Conservation (phyloP, 2,329 filamentous ascomycete species). For the Metarhizium rileyi region DNA sequence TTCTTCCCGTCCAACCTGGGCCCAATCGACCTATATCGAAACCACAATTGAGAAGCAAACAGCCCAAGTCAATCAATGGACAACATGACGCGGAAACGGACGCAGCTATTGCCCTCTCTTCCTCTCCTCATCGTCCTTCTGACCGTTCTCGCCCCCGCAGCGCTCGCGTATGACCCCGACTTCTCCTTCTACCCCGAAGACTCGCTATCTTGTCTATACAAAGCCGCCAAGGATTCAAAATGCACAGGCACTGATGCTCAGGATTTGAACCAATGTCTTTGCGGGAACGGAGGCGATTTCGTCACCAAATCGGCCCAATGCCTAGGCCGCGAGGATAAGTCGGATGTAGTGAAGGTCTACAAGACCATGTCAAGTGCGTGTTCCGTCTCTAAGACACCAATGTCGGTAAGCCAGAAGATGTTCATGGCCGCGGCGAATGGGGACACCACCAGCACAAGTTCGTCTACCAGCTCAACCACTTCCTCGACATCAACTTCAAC, state of each 20-base stretch:
- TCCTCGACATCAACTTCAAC: no score
- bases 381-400: conserved; percentile 30
- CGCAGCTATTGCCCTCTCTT: conserved; percentile 14
- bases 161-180: conserved; percentile 18
- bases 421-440: conserved; percentile 24
- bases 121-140: conserved; percentile 20
- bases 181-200: conserved; percentile 24
- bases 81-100: conserved; percentile 18
- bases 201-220: conserved; percentile 30
- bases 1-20: background rate
- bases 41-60: background rate
- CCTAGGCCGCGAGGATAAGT: conserved; percentile 24
- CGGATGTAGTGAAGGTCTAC: conserved; percentile 33
- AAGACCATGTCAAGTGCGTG: conserved; percentile 34
- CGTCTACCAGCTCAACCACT: conserved; percentile 25
- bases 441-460: background rate
- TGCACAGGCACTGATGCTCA: conserved; percentile 31
- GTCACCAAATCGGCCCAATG: conserved; percentile 37
- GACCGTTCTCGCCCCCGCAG: conserved; percentile 15
- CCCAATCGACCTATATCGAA: background rate
- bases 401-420: conserved; percentile 30
- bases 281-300: conserved; percentile 38
- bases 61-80: no score
- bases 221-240: conserved; percentile 26
- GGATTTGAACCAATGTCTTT: conserved; percentile 39